Base-by-base conservation (phyloP, 225 moss, liverwort and hornwort genomes). In the Thuidium tamariscinum region DNA sequence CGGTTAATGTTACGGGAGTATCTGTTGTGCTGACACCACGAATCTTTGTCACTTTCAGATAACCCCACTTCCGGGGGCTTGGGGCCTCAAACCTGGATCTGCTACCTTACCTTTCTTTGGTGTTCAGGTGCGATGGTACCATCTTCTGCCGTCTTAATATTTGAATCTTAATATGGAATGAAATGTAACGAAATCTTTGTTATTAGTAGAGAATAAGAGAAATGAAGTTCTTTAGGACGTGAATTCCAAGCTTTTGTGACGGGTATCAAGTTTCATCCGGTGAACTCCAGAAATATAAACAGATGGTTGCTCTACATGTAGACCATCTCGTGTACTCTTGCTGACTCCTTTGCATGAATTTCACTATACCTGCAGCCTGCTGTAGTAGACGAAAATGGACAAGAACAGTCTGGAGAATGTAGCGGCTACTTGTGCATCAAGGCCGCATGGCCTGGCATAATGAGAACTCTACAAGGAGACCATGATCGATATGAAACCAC, bases 71-170 rank as follows among this genome's bases (percentile, higher is more conserved):
- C 98, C 98, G 41, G 98, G 98, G 77, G 98, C 95, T 81, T 98
- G 95, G 94, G 87, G 92, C 68, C 93, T 98, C 61, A 98, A 98
- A 92, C 98, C 98, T 70, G 98, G 98, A 88, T 98, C 98, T 79
- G 98, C 98, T 55, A 98, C 98, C 65, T 92, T 98, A 77, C 98
- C 98, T 42, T 98, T 98, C 91, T 98, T 98, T 80, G 98, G 98
- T 79, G 96, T 97, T 89, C 98, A 97, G 94, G 97, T 96, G 75
- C 49, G 88, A 80, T 83, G 55, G 62, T 80, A 44, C 18, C 65
- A 62, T 62, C 51, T 23, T 75, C 29, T 71, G 51, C 68, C 15
- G n/a, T 77, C 17, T 42, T 34, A 5, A 20, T 65, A 48, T 85
- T 83, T 54, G 57, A 66, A 78, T 66, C 30, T 32, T 63, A 34